A percentile compares a stretch with the other conserved stretches of the same genome.
These are phyloP conservation scores for Leishmania turanica DNA, from an alignment of 208 protist genomes.

Conservation along the genomic window DNA sequence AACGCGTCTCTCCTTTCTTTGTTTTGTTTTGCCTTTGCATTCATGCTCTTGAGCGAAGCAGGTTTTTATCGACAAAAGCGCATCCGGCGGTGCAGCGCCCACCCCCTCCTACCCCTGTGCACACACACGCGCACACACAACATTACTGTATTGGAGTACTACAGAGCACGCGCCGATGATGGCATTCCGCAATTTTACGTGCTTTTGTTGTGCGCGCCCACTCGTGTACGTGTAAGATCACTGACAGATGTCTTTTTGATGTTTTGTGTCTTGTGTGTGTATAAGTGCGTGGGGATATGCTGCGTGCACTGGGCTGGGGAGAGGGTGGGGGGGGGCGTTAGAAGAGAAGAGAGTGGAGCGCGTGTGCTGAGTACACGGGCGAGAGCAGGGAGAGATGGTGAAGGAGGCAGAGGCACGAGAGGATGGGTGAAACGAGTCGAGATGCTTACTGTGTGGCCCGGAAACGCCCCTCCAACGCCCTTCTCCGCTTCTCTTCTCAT, in stretches of 20 bases:
- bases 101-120: neutral
- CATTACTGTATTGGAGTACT: neutral
- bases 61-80: neutral
- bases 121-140: neutral
- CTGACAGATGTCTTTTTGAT: neutral
- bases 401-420: neutral
- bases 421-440: constrained; percentile 16
- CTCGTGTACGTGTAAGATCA: neutral
- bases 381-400: neutral
- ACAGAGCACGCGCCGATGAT: neutral
- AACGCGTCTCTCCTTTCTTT: too few relatives aligned
- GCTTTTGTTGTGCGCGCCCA: neutral
- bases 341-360: constrained; percentile 15
- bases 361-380: neutral
- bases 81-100: neutral
- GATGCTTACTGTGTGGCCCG: neutral
- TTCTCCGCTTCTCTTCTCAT: neutral
- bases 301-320: neutral
- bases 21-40: neutral
- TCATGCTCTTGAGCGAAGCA: neutral
- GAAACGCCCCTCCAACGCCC: neutral
- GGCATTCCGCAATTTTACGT: neutral
- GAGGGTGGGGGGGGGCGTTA: neutral
- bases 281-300: neutral
- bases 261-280: neutral